Conservation (phyloP, 768 basidiomycete species). For the Dioszegia crocea region DNA sequence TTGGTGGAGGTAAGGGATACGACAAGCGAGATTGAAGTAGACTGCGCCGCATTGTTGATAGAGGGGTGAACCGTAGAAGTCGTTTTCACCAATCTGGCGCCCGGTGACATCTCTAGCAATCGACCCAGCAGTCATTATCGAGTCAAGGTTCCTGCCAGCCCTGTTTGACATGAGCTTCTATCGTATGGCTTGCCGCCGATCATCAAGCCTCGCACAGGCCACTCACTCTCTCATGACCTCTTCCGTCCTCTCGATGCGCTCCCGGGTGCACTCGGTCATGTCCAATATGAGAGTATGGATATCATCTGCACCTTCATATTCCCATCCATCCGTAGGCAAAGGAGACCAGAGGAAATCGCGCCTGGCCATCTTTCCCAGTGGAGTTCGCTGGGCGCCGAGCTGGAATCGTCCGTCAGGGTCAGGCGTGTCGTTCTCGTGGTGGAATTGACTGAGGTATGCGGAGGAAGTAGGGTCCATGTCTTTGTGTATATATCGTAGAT, state of each 20-base stretch:
- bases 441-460: not conserved
- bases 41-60: not conserved
- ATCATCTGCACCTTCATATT: not conserved
- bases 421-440: not conserved
- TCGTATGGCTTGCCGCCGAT: too few species aligned
- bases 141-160: too few species aligned
- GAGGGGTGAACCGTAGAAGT: not conserved
- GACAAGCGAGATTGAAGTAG: conserved; percentile 10
- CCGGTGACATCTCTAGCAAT: too few species aligned
- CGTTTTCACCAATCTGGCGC: too few species aligned
- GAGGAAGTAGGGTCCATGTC: not conserved
- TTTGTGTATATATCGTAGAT: conserved; percentile 3
- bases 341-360: not conserved
- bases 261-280: not conserved
- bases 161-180: too few species aligned
- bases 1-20: not conserved
- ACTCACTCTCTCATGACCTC: conserved; percentile 2
- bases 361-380: not conserved
- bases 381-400: conserved; percentile 1
- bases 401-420: not conserved
- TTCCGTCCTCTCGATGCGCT: not conserved
- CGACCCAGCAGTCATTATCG: too few species aligned
- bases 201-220: too few species aligned
- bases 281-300: not conserved
- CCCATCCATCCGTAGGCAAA: not conserved